phyloP scores from a whole-genome alignment of 2,329 filamentous ascomycete genomes.

The Huntiella abstrusa region DNA sequence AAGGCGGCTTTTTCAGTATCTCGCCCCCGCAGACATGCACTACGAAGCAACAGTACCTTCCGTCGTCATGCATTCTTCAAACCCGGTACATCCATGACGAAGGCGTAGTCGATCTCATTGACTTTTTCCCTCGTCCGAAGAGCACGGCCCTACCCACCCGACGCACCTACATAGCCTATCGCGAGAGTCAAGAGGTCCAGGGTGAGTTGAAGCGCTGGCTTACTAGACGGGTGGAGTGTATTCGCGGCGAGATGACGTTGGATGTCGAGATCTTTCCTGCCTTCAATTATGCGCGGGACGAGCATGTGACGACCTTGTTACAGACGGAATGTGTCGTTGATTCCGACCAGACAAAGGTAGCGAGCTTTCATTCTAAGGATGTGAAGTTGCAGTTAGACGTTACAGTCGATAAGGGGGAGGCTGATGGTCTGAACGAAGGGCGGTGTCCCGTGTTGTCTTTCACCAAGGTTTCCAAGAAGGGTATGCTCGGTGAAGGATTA shows the following conservation, averaged over 20 bases:
- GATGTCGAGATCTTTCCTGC: slow-evolving; percentile 55
- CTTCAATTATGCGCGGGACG: slow-evolving; percentile 48
- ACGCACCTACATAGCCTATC: slow-evolving; percentile 31
- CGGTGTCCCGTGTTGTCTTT: slow-evolving; percentile 36
- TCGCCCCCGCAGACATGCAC: slow-evolving; percentile 37
- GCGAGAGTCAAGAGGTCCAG: slow-evolving; percentile 33
- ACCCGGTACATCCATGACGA: slow-evolving; percentile 62
- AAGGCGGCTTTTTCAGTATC: slow-evolving; percentile 56
- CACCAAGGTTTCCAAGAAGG: slow-evolving; percentile 29
- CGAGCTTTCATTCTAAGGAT: slow-evolving; percentile 40
- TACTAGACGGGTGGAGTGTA: slow-evolving; percentile 52
- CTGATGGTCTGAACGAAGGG: slow-evolving; percentile 18
- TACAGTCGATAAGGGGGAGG: slow-evolving; percentile 41
- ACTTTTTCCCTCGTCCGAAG: slow-evolving; percentile 58
- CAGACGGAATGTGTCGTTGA: slow-evolving; percentile 23
- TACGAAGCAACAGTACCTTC: slow-evolving; percentile 61
- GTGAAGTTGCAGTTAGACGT: slow-evolving; percentile 49
- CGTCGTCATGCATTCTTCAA: slow-evolving; percentile 55
- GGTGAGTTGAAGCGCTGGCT: slow-evolving; percentile 53
- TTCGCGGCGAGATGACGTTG: slow-evolving; percentile 42
- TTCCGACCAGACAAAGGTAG: slow-evolving; percentile 33
- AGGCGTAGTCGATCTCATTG: slow-evolving; percentile 52
- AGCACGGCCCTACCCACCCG: slow-evolving; percentile 32
- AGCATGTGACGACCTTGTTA: slow-evolving; percentile 39
- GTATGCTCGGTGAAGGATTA: slow-evolving; percentile 42